Conservation (phyloP, 1,284 basidiomycete species). For the Trichosporon sp. region DNA sequence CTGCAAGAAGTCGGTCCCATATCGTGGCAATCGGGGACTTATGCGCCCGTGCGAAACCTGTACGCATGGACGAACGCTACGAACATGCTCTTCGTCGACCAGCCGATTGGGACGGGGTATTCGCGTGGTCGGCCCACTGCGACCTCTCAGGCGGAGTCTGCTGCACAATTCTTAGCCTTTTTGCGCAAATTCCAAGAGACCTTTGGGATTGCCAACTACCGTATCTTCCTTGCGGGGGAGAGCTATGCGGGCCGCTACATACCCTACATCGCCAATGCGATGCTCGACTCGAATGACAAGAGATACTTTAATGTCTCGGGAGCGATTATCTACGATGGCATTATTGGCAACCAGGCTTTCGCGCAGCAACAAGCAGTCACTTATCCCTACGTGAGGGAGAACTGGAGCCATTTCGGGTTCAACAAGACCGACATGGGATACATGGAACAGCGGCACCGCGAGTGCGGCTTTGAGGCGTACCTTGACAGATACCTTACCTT, state of each 20-base stretch:
- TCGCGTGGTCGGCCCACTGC: conserved; percentile 66
- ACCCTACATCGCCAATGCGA: conserved; percentile 44
- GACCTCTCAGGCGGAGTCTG: conserved; percentile 41
- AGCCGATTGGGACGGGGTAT: conserved; percentile 77
- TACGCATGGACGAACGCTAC: conserved; percentile 71
- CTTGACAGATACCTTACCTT: conserved; percentile 57
- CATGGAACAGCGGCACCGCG: conserved; percentile 54
- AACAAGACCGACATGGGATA: conserved; percentile 57
- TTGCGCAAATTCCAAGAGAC: conserved; percentile 22
- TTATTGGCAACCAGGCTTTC: conserved; percentile 47
- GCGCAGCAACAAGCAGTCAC: conserved; percentile 63
- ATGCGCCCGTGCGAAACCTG: conserved; percentile 61
- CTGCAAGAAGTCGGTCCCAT: conserved; percentile 78
- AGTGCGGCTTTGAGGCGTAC: conserved; percentile 62
- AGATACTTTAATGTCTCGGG: conserved; percentile 25
- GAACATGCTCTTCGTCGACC: conserved; percentile 51
- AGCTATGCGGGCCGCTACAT: conserved; percentile 48
- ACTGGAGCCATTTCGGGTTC: conserved; percentile 20
- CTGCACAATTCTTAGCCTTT: conserved; percentile 35
- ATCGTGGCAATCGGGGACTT: conserved; percentile 61
- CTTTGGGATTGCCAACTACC: conserved; percentile 25
- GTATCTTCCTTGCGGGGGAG: conserved; percentile 35
- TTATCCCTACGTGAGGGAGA: conserved; percentile 12
- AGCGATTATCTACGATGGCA: conserved; percentile 30
- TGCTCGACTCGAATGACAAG: conserved; percentile 25